Conservation (phyloP, 768 basidiomycete species). For the Antrodiella citrinella region DNA sequence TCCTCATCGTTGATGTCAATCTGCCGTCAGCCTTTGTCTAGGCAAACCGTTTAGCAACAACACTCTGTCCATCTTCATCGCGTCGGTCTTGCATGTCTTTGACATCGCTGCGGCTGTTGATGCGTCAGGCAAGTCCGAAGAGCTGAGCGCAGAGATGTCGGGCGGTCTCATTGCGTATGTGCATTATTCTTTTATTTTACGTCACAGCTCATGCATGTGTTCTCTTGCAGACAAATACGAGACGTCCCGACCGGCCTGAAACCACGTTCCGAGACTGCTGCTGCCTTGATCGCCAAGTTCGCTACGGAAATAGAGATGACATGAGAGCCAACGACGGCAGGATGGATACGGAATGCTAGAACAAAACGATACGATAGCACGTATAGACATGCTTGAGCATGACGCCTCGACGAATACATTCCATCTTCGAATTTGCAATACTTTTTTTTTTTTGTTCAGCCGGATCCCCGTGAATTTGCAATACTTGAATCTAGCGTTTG, state of each 20-base stretch:
- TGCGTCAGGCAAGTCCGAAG: slow-evolving; percentile 7
- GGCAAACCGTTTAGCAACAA: neutral
- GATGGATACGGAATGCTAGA: too few relatives aligned
- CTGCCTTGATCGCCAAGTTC: neutral
- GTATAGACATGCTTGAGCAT: neutral
- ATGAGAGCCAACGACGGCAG: too few relatives aligned
- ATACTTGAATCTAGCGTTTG: neutral
- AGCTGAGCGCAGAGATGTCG: slow-evolving; percentile 7
- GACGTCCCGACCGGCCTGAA: slow-evolving; percentile 2
- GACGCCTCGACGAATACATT: neutral
- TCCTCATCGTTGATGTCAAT: neutral
- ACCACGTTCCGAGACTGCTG: slow-evolving; percentile 1
- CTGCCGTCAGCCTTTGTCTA: slow-evolving; percentile 4
- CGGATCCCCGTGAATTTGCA: neutral
- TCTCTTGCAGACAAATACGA: slow-evolving; percentile 1
- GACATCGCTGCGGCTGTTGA: slow-evolving; percentile 1
- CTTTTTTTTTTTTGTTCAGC: neutral
- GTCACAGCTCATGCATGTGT: too few relatives aligned
- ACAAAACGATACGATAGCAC: neutral
- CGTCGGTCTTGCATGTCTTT: slow-evolving; percentile 7
- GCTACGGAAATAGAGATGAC: too few relatives aligned
- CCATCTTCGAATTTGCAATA: neutral
- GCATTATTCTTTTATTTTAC: neutral
- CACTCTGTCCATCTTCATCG: slow-evolving; percentile 8
- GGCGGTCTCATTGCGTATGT: slow-evolving; percentile 10